Evolutionary conservation across 2,329 filamentous ascomycete genomes (phyloP), one percentile per base, ranked within the genome.

Genomic region (Huntiella omanensis): DNA sequence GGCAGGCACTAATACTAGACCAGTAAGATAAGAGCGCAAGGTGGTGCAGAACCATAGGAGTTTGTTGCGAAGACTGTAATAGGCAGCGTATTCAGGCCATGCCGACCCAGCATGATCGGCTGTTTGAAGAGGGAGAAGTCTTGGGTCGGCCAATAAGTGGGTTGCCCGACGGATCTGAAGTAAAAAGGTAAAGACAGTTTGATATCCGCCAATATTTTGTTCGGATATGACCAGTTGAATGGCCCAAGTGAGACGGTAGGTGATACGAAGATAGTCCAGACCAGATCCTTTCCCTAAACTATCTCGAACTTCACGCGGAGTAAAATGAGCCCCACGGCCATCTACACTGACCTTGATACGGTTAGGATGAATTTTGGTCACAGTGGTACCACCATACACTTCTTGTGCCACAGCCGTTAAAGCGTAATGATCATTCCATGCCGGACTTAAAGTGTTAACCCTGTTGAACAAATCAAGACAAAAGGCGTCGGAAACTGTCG

Each of bases 391-490:
- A 1, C 73, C 68, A 57, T 85, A 86, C 0, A 81, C 76, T 47
- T 78, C 77, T 49, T 85, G 81, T 1, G 80, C 77, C 2, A 85
- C 62, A 53, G 87, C 83, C 0, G 82, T 91, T 22, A 95, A 64
- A 1, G 81, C 69, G 55, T 88, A 93, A 15, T 77, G 74, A 58
- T 95, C 85, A 51, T 80, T 78, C 87, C 86, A 95, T 33, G 63
- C 64, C 4, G 56, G 60, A 56, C 64, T 68, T 12, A 69, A 55
- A 1, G 63, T 66, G 53, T 91, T 82, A 39, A 95, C 70, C 42
- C 80, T 77, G 47, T 78, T 73, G 56, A 94, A 94, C 1, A 95
- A 59, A 10, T 71, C 71, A 19, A 69, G 68, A 10, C 80, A 73
- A 53, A 94, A 79, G 0, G 64, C 60, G 40, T 80, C 71, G 1